Evolutionary conservation across 805 yeast species (phyloP), one percentile per base, ranked within the genome.

Genomic region (Wickerhamomyces chaumierensis): DNA sequence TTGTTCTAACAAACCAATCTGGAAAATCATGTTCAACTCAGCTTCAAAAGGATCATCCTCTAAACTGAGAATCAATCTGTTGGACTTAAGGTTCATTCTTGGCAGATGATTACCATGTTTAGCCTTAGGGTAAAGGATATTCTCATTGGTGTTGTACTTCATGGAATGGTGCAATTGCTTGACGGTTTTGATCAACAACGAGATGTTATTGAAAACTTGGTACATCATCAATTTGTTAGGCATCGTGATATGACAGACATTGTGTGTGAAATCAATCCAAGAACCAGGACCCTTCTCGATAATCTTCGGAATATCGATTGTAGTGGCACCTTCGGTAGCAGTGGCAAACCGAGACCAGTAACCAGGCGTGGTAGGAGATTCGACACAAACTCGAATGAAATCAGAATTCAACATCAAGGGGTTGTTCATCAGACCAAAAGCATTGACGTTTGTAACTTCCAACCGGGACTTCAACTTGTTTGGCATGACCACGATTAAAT

Each of bases 31-130:
- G 18, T 74, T 70, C 35, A 88, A 60, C 48, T 84, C 78, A 7
- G 77, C 65, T 57, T 90, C 97, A 55, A 88, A 87, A 7, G 94
- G 90, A 57, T 90, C 96, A 56, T 84, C 94, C 40, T 84, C 95
- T 45, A 87, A 66, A 18, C 80, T 68, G 31, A 87, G 60, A 4
- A 80, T 64, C 44, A 84, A 65, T 32, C 72, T 63, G 5, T 64
- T 64, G 0, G 94, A 65, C 33, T 62, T 68, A 29, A 87, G 47
- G 18, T 70, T 67, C 2, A 85, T 59, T 17, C 60, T 62, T 13
- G 88, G 88, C 7, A 90, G 62, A 4, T 63, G 45, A 0, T 73
- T 68, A 0, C 62, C 56, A n/a, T 59, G 61, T 15, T 54, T 60
- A 2, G 58, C 45, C 35, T 67, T 43, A 15, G 74, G 75, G 35